Conservation (phyloP, 2,329 filamentous ascomycete species). For the Pezicula neosporulosa region DNA sequence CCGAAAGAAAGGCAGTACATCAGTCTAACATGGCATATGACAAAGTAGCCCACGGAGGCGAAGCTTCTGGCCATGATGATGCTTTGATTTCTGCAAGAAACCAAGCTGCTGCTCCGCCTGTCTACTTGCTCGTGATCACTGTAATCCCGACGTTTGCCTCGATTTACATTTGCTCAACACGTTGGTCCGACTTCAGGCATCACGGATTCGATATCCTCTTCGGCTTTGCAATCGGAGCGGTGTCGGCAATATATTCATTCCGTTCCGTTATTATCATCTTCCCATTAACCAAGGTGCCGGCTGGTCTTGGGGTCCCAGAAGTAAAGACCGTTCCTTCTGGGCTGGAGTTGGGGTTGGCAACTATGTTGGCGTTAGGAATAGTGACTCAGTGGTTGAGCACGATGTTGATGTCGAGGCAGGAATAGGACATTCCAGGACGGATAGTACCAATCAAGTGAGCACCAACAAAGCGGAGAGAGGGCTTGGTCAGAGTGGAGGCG, state of each 20-base stretch:
- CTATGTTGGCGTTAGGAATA: slow-evolving; percentile 26
- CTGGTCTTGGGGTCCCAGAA: slow-evolving; percentile 85
- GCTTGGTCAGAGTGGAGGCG: slow-evolving; percentile 2
- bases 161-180: slow-evolving; percentile 78
- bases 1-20: slow-evolving; percentile 21
- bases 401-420: not conserved
- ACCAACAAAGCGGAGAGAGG: not conserved
- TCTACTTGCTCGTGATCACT: slow-evolving; percentile 70
- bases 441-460: not conserved
- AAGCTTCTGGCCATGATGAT: slow-evolving; percentile 22
- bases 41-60: slow-evolving; percentile 1
- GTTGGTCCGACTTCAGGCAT: slow-evolving; percentile 86
- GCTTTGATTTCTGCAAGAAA: slow-evolving; percentile 53
- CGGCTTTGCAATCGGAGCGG: slow-evolving; percentile 74
- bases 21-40: not conserved
- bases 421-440: not conserved
- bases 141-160: slow-evolving; percentile 71
- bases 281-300: slow-evolving; percentile 76
- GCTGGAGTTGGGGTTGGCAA: slow-evolving; percentile 57
- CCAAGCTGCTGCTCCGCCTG: slow-evolving; percentile 76
- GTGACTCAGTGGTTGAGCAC: not conserved
- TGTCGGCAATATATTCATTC: slow-evolving; percentile 67
- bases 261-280: slow-evolving; percentile 83
- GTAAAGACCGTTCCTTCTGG: slow-evolving; percentile 71
- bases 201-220: slow-evolving; percentile 90